These are phyloP conservation scores for Acacia acuminata DNA, from an alignment of 306 rosid genomes.

Conservation along the genomic window DNA sequence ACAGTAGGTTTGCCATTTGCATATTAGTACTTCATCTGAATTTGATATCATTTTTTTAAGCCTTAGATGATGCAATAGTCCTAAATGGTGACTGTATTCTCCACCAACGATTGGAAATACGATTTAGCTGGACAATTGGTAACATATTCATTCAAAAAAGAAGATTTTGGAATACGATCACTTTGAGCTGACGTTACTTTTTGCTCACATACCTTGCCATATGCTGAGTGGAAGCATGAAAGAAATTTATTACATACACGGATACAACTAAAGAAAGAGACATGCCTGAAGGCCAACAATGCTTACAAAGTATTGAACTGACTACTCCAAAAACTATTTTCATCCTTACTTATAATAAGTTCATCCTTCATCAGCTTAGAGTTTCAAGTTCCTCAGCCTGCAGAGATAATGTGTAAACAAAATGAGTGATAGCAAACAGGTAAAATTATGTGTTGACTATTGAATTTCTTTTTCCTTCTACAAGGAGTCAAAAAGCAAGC, in stretches of 20 bases:
- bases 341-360: not conserved
- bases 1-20: not conserved
- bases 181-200: slow-evolving; percentile 1
- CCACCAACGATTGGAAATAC: not conserved
- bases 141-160: not conserved
- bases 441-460: not conserved
- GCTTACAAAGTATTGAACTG: slow-evolving; percentile 17
- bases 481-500: not conserved
- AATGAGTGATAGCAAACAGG: not conserved
- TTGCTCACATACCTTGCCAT: not conserved
- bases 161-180: not conserved
- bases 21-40: not conserved
- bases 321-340: not conserved
- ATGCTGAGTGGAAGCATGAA: not conserved
- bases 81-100: not conserved
- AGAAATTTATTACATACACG: not conserved
- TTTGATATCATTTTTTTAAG: not conserved
- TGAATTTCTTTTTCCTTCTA: not conserved
- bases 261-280: not conserved
- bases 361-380: slow-evolving; percentile 26
- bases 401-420: slow-evolving; percentile 7
- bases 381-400: slow-evolving; percentile 45
- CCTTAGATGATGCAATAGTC: not conserved
- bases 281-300: not conserved
- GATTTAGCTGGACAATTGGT: not conserved